These are phyloP conservation scores for Evernia prunastri DNA, from an alignment of 495 filamentous ascomycete genomes.

Conservation along the genomic window DNA sequence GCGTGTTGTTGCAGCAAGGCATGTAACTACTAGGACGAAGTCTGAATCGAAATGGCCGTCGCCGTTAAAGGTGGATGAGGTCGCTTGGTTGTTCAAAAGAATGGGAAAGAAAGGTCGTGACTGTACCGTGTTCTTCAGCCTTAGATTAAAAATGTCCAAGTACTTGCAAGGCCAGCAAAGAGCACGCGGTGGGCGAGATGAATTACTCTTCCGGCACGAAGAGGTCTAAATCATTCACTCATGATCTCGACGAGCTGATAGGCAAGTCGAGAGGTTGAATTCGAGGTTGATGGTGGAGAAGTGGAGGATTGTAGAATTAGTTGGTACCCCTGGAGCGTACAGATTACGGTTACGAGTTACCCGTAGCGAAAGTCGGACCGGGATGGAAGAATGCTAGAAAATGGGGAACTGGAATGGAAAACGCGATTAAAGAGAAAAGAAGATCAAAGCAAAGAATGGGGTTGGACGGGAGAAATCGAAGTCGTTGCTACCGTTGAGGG, in stretches of 20 bases:
- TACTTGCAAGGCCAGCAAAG: constrained; percentile 11
- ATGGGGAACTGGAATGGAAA: constrained; percentile 15
- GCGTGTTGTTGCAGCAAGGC: constrained; percentile 1
- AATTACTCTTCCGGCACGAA: constrained; percentile 7
- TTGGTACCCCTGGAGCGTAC: constrained; percentile 25
- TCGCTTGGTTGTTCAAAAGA: constrained; percentile 9
- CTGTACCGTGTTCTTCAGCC: constrained; percentile 25
- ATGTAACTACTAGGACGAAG: constrained; percentile 13
- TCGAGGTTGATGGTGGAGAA: constrained; percentile 8
- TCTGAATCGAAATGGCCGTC: constrained; percentile 14
- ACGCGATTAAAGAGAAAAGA: constrained; percentile 20
- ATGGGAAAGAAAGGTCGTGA: constrained; percentile 17
- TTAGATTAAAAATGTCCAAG: not conserved
- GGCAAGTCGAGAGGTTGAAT: constrained; percentile 17
- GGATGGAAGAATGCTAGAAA: constrained; percentile 20
- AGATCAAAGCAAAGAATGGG: not conserved
- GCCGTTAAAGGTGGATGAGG: constrained; percentile 15
- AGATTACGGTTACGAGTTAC: constrained; percentile 27
- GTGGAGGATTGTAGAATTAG: constrained; percentile 18
- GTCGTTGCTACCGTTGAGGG: not conserved
- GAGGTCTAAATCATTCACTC: constrained; percentile 20
- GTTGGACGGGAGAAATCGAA: not conserved
- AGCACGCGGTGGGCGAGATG: constrained; percentile 4
- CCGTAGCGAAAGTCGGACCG: constrained; percentile 25
- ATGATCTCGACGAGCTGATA: constrained; percentile 17